These are phyloP conservation scores for Coccinonectria pachysandricola DNA, from an alignment of 2,329 filamentous ascomycete genomes.

Conservation along the genomic window DNA sequence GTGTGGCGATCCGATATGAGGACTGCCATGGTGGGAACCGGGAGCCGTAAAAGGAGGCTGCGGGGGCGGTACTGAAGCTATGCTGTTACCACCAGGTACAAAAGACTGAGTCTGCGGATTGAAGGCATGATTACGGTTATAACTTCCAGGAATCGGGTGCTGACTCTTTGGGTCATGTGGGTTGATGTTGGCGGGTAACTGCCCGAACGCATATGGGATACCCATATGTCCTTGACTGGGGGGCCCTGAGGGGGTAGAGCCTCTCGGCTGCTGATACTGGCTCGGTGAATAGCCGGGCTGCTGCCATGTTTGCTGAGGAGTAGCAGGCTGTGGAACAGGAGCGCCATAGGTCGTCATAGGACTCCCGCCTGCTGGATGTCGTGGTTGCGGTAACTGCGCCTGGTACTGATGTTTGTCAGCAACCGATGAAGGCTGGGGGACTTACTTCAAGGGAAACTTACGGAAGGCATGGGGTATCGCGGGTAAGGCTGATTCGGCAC, in stretches of 20 bases:
- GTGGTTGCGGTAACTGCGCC: constrained; percentile 16
- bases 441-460: too few relatives aligned
- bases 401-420: constrained; percentile 26
- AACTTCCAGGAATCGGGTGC: constrained; percentile 78
- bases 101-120: constrained; percentile 94
- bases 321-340: constrained; percentile 19
- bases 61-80: constrained; percentile 37
- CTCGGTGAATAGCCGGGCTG: constrained; percentile 24
- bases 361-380: constrained; percentile 24
- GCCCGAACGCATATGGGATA: constrained; percentile 64
- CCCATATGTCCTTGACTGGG: constrained; percentile 21
- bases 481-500: constrained; percentile 32
- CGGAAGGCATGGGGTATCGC: constrained; percentile 37
- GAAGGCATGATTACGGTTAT: constrained; percentile 67
- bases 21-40: constrained; percentile 41
- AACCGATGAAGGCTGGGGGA: too few relatives aligned
- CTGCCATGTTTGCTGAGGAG: constrained; percentile 27
- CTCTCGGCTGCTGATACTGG: constrained; percentile 22
- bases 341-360: constrained; percentile 28
- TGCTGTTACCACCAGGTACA: constrained; percentile 51
- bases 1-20: constrained; percentile 42
- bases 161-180: constrained; percentile 64
- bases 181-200: constrained; percentile 60
- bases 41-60: constrained; percentile 38
- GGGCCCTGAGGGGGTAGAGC: constrained; percentile 21